Percentiles rank a stretch among this genome's conserved stretches.
Evolutionary conservation across 371 early-diverging fungal species (phyloP).

Genomic region (Saksenaea vasiformis): DNA sequence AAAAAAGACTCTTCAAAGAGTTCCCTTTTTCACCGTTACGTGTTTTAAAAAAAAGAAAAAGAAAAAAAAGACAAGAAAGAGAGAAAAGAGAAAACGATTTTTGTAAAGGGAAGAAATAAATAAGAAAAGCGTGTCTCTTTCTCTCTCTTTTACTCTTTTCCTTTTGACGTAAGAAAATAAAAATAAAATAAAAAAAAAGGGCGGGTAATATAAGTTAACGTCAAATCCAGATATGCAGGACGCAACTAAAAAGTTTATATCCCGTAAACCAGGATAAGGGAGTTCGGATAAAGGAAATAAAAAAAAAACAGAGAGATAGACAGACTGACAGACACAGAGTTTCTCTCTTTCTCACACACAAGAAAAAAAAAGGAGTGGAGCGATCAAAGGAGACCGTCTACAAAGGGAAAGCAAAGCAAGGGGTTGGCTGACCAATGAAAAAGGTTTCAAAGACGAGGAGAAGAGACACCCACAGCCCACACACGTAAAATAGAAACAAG

Average conservation of each 20-base stretch:
- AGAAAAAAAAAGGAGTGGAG: slow-evolving; percentile 3
- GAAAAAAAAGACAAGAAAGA: slow-evolving; percentile 12
- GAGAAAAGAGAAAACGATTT: background rate
- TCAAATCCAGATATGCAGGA: slow-evolving; percentile 4
- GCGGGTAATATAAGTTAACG: slow-evolving; percentile 1
- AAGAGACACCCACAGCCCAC: too few relatives aligned
- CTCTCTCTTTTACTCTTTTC: background rate
- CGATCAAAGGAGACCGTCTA: background rate
- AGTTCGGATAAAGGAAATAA: slow-evolving; percentile 2
- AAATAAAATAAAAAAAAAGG: slow-evolving; percentile 13
- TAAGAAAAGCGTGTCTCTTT: background rate
- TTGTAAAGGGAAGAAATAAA: slow-evolving; percentile 6
- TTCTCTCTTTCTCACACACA: background rate
- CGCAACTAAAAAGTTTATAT: slow-evolving; percentile 1
- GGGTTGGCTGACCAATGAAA: background rate
- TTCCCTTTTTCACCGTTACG: background rate
- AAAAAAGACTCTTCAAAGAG: background rate
- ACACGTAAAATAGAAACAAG: too few relatives aligned
- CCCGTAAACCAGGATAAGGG: slow-evolving; percentile 2
- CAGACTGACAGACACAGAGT: background rate
- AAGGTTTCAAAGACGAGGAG: background rate
- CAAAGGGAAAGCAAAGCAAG: background rate
- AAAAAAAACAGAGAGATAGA: slow-evolving; percentile 8
- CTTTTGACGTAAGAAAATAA: slow-evolving; percentile 12
- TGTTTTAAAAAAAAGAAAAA: too few relatives aligned